phyloP scores from a whole-genome alignment of 179 eudicot species.

The Corrigiola litoralis region DNA sequence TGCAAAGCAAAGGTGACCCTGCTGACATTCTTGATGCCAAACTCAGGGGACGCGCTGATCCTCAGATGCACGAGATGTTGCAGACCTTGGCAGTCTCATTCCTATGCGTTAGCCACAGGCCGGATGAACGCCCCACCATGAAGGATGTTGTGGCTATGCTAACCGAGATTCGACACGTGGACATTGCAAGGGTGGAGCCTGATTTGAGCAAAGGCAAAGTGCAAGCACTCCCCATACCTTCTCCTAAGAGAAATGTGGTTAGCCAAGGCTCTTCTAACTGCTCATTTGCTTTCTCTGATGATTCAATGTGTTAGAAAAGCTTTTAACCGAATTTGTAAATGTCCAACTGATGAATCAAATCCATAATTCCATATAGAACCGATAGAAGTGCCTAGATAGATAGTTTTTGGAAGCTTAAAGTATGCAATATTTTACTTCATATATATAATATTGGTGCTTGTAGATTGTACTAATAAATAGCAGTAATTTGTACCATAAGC shows the following conservation, averaged over 20 bases:
- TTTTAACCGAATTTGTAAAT: constrained; percentile 23
- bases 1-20: constrained; percentile 63
- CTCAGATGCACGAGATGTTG: constrained; percentile 82
- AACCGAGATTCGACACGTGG: constrained; percentile 65
- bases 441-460: constrained; percentile 18
- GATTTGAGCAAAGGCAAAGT: constrained; percentile 46
- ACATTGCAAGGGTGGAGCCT: constrained; percentile 39
- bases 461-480: constrained; percentile 24
- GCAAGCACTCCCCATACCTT: constrained; percentile 33
- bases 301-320: constrained; percentile 41
- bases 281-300: constrained; percentile 82
- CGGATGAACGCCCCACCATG: constrained; percentile 79
- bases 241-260: constrained; percentile 42
- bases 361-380: constrained; percentile 17
- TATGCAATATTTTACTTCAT: not conserved
- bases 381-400: constrained; percentile 15
- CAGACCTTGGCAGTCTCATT: constrained; percentile 80
- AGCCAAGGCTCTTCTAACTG: constrained; percentile 77
- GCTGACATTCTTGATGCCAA: constrained; percentile 66
- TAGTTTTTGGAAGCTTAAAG: constrained; percentile 7
- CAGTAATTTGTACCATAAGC: constrained; percentile 24
- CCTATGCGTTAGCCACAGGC: constrained; percentile 56
- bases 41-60: constrained; percentile 78
- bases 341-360: constrained; percentile 18
- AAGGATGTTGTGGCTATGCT: constrained; percentile 94